These are phyloP conservation scores for Suillus discolor DNA, from an alignment of 768 basidiomycete species.

Conservation along the genomic window DNA sequence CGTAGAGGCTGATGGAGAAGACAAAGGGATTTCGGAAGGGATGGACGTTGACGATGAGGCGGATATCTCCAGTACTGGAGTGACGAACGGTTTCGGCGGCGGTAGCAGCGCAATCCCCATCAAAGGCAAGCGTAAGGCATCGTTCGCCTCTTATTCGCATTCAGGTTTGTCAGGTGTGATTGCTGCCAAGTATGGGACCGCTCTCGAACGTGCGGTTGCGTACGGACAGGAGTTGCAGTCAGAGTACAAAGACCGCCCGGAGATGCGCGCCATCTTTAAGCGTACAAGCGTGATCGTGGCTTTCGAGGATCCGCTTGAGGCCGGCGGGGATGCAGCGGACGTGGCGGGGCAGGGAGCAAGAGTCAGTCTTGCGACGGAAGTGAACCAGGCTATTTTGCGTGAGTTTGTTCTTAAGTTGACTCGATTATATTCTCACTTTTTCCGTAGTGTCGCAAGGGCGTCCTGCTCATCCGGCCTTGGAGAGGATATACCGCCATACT, in stretches of 20 bases:
- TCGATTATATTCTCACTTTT: slow-evolving; percentile 7
- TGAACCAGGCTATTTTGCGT: slow-evolving; percentile 87
- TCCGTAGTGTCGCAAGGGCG: slow-evolving; percentile 74
- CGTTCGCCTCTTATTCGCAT: slow-evolving; percentile 30
- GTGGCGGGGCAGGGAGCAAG: slow-evolving; percentile 71
- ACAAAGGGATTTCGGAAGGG: slow-evolving; percentile 39
- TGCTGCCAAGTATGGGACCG: slow-evolving; percentile 51
- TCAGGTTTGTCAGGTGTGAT: slow-evolving; percentile 26
- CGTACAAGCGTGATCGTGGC: slow-evolving; percentile 81
- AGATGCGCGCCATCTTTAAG: slow-evolving; percentile 67
- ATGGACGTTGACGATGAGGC: slow-evolving; percentile 60
- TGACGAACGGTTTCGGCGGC: slow-evolving; percentile 14
- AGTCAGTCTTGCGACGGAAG: slow-evolving; percentile 66
- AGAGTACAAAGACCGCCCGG: slow-evolving; percentile 66
- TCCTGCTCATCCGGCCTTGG: slow-evolving; percentile 70
- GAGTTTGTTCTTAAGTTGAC: slow-evolving; percentile 27
- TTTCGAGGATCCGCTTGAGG: slow-evolving; percentile 72
- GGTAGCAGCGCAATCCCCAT: slow-evolving; percentile 29
- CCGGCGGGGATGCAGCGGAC: slow-evolving; percentile 64
- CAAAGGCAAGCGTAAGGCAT: slow-evolving; percentile 31
- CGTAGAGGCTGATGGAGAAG: slow-evolving; percentile 35
- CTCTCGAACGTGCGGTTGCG: slow-evolving; percentile 65
- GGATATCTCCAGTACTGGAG: slow-evolving; percentile 14
- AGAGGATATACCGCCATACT: slow-evolving; percentile 78
- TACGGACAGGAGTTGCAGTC: slow-evolving; percentile 74